Conservation (phyloP, 371 early-diverging fungal genomes). For the Mucor indicus region DNA sequence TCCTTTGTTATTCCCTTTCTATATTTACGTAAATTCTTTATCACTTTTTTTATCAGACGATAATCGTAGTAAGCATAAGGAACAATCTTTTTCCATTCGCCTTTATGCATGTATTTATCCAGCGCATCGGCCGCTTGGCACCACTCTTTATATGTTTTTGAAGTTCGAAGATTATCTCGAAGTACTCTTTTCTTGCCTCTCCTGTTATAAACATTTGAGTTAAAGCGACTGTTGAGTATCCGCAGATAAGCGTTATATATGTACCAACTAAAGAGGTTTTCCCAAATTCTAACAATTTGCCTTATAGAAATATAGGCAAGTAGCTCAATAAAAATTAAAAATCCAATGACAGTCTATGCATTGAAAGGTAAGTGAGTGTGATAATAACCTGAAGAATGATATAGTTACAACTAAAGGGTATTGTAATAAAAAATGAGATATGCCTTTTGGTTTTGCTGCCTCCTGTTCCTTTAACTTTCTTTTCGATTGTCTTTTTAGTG, state of each 20-base stretch:
- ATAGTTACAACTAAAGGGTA: conserved; percentile 64
- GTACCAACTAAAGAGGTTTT: conserved; percentile 66
- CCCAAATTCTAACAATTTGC: conserved; percentile 74
- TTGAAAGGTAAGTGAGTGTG: no score
- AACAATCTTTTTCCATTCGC: conserved; percentile 69
- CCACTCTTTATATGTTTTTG: conserved; percentile 70
- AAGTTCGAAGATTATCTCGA: conserved; percentile 48
- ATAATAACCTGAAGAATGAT: no score
- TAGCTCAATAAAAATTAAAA: conserved; percentile 66
- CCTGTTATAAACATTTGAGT: conserved; percentile 43
- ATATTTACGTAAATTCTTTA: conserved; percentile 41
- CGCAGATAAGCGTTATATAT: conserved; percentile 5
- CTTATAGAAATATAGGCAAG: conserved; percentile 66
- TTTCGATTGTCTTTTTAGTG: conserved; percentile 26
- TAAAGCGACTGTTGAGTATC: not conserved
- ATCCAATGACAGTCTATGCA: conserved; percentile 55
- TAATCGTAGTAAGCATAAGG: conserved; percentile 69
- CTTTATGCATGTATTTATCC: conserved; percentile 68
- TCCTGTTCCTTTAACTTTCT: conserved; percentile 26
- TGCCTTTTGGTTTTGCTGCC: conserved; percentile 38
- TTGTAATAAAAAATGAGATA: conserved; percentile 53
- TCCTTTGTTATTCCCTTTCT: conserved; percentile 27
- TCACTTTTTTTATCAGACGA: conserved; percentile 64
- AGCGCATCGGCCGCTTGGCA: conserved; percentile 63
- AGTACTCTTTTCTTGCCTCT: conserved; percentile 53